Conservation (phyloP, 768 basidiomycete genomes). For the Kwoniella dejecticola region DNA sequence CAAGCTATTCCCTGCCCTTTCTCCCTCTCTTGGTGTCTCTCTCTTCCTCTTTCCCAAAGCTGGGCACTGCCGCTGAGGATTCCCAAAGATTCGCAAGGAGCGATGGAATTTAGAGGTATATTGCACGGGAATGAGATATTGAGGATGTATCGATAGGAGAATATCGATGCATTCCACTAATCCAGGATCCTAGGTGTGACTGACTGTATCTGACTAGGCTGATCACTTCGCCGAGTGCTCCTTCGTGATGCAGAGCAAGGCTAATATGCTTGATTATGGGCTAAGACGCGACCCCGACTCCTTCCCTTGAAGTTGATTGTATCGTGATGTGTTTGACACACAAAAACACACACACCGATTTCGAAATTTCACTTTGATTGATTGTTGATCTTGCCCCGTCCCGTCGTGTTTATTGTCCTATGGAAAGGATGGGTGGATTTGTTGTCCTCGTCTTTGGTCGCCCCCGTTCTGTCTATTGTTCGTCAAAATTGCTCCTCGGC, state of each 20-base stretch:
- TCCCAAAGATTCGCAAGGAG: too few species aligned
- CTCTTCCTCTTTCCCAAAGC: too few species aligned
- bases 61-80: too few species aligned
- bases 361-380: not conserved
- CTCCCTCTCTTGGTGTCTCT: not conserved
- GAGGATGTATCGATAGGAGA: slow-evolving; percentile 9
- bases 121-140: not conserved
- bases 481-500: too few species aligned
- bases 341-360: not conserved
- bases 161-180: slow-evolving; percentile 8
- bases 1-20: not conserved
- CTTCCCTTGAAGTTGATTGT: not conserved
- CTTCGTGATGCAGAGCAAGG: not conserved
- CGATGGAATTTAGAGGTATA: not conserved
- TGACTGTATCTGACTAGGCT: not conserved
- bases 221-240: not conserved
- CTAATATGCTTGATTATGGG: too few species aligned
- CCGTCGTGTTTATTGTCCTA: not conserved
- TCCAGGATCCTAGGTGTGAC: not conserved
- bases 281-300: too few species aligned
- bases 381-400: slow-evolving; percentile 1
- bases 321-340: not conserved
- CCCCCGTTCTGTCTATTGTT: too few species aligned
- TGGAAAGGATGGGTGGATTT: not conserved
- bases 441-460: not conserved